Evolutionary conservation across 2,329 filamentous ascomycete genomes (phyloP), one percentile per base, ranked within the genome.

Genomic region (Cordyceps cateniannulata): DNA sequence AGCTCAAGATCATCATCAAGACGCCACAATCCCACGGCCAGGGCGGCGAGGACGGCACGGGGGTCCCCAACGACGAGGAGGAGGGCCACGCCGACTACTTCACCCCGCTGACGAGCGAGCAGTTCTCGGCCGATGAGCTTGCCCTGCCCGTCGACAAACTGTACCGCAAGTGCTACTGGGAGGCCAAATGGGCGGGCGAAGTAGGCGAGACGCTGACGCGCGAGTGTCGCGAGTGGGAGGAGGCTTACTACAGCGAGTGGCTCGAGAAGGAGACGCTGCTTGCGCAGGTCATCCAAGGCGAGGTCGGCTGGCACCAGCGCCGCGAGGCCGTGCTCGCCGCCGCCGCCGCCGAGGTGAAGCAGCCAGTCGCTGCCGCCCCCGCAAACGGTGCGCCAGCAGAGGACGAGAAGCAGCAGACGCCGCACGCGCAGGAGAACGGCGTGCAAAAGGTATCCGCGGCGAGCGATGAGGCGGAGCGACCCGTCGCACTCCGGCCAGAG

Each of bases 191-290:
- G 88, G 87, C 87, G 1, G 82, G 86, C 65, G 81, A 85, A 62
- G 87, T 93, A 56, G 78, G 80, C 61, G 85, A 89, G 57, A 73
- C 78, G 44, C 77, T 95, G 55, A 82, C 81, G 66, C 78, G 77
- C 59, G 86, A 92, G 71, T 85, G 86, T 65, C 85, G 86, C 64
- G 76, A 77, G 48, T 81, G 88, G 72, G 89, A 93, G 71, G 82
- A 83, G 40, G 68, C 80, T 14, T 86, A 88, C 72, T 84, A 84
- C 70, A 80, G 85, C 63, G 89, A 91, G 70, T 95, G 90, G 90
- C 76, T 85, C 16, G 85, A 90, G 73, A 93, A 93, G 73, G 90
- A 95, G 73, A 81, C 90, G 32, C 73, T 93, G 20, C 73, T 95
- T n/a, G 84, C 90, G 61, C 90, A 91, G 69, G 81, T 88, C 35